Conservation (phyloP, 495 filamentous ascomycete species). For the Neurospora terricola region DNA sequence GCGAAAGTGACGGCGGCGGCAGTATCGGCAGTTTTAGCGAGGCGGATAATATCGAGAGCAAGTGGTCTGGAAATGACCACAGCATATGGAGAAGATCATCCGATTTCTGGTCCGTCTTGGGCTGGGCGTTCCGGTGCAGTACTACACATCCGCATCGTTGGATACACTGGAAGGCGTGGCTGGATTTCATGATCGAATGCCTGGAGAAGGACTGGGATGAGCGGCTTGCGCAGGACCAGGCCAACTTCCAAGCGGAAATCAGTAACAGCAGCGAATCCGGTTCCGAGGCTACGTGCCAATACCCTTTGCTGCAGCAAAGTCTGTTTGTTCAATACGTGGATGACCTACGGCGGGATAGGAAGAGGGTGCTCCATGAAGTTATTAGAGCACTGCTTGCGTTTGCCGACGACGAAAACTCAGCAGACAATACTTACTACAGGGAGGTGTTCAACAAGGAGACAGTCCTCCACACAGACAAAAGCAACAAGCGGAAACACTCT, state of each 20-base stretch:
- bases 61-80: conserved; percentile 47
- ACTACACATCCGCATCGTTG: conserved; percentile 59
- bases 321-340: conserved; percentile 14
- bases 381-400: conserved; percentile 30
- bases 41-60: conserved; percentile 35
- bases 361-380: conserved; percentile 27
- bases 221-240: conserved; percentile 29
- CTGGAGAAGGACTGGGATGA: conserved; percentile 67
- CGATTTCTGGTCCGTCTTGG: conserved; percentile 83
- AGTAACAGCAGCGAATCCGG: background rate
- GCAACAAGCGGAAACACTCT: conserved; percentile 44
- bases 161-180: conserved; percentile 74
- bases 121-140: conserved; percentile 92
- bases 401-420: conserved; percentile 25
- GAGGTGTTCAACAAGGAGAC: conserved; percentile 43
- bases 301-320: conserved; percentile 23
- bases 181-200: conserved; percentile 69
- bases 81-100: conserved; percentile 63
- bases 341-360: conserved; percentile 24
- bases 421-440: conserved; percentile 28
- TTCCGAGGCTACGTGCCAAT: background rate
- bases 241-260: conserved; percentile 1
- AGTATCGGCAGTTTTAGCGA: conserved; percentile 15
- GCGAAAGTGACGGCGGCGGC: conserved; percentile 1
- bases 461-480: conserved; percentile 18